A percentile compares a stretch with the other conserved stretches of the same genome.
Evolutionary conservation across 768 basidiomycete genomes (phyloP).

Genomic region (Pilatotrama ljubarskyi): DNA sequence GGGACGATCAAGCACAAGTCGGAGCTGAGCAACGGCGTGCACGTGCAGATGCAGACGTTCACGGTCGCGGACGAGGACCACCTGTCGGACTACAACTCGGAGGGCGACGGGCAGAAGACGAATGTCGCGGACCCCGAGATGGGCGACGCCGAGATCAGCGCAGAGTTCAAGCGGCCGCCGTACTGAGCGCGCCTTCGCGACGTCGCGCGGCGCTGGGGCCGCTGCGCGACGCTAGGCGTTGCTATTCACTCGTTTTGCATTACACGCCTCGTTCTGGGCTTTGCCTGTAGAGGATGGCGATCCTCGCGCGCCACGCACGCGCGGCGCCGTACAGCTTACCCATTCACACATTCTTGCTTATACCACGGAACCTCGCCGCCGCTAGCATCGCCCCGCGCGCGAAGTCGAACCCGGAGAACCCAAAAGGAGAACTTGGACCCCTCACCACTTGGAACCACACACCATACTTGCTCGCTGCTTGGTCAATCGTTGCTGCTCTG

Average conservation of each 20-base stretch:
- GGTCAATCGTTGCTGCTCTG: background rate
- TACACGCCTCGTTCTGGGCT: too few species aligned
- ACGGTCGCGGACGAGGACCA: conserved; percentile 26
- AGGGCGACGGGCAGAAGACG: conserved; percentile 59
- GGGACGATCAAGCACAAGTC: conserved; percentile 33
- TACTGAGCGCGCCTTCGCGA: conserved; percentile 13
- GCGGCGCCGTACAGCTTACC: too few species aligned
- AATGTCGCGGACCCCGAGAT: conserved; percentile 64
- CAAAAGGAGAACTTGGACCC: too few species aligned
- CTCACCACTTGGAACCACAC: too few species aligned
- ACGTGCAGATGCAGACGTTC: conserved; percentile 74
- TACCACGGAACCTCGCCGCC: too few species aligned
- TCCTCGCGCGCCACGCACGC: too few species aligned
- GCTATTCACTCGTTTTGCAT: too few species aligned
- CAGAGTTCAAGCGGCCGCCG: conserved; percentile 23
- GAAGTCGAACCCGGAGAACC: too few species aligned
- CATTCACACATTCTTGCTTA: too few species aligned
- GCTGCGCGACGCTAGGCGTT: too few species aligned
- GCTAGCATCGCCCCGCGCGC: background rate
- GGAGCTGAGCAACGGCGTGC: conserved; percentile 46
- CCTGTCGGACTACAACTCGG: conserved; percentile 37
- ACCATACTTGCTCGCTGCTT: background rate
- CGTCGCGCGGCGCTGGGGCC: too few species aligned
- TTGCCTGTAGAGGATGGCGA: too few species aligned
- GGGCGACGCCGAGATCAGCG: conserved; percentile 33